Conservation (phyloP, 768 basidiomycete species). For the Hortiboletus campestris region DNA sequence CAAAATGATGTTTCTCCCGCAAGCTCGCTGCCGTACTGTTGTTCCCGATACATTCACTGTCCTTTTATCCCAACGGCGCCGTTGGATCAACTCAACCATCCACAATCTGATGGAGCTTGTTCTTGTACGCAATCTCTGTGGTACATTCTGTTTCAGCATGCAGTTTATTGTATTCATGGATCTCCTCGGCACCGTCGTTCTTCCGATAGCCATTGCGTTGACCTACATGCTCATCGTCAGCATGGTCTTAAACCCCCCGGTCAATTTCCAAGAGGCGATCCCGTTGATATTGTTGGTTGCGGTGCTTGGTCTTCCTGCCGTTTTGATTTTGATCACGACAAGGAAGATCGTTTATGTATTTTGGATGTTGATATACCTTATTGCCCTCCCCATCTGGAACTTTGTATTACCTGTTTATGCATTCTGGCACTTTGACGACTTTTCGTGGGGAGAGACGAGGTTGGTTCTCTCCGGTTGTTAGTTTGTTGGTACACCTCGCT, state of each 20-base stretch:
- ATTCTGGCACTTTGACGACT: constrained; percentile 99
- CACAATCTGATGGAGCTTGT: constrained; percentile 99
- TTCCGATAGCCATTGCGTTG: constrained; percentile 89
- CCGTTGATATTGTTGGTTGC: constrained; percentile 86
- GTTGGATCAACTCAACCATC: constrained; percentile 99
- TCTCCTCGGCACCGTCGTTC: constrained; percentile 84
- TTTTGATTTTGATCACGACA: constrained; percentile 92
- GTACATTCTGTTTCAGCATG: constrained; percentile 99
- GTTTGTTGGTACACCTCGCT: constrained; percentile 1
- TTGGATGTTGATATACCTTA: constrained; percentile 96
- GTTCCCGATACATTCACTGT: constrained; percentile 94
- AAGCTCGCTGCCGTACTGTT: constrained; percentile 91
- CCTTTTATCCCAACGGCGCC: constrained; percentile 91
- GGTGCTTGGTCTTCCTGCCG: constrained; percentile 89
- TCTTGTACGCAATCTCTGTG: constrained; percentile 93
- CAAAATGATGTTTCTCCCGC: constrained; percentile 99
- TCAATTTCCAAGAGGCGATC: constrained; percentile 87
- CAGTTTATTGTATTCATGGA: constrained; percentile 99
- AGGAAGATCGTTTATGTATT: constrained; percentile 93
- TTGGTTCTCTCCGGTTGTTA: constrained; percentile 34
- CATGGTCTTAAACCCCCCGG: constrained; percentile 78
- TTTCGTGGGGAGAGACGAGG: constrained; percentile 99
- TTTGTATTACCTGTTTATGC: constrained; percentile 91
- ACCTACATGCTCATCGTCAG: constrained; percentile 87
- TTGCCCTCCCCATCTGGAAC: constrained; percentile 95